These are phyloP conservation scores for Fusarium foetens DNA, from an alignment of 2,329 filamentous ascomycete species.

Conservation along the genomic window DNA sequence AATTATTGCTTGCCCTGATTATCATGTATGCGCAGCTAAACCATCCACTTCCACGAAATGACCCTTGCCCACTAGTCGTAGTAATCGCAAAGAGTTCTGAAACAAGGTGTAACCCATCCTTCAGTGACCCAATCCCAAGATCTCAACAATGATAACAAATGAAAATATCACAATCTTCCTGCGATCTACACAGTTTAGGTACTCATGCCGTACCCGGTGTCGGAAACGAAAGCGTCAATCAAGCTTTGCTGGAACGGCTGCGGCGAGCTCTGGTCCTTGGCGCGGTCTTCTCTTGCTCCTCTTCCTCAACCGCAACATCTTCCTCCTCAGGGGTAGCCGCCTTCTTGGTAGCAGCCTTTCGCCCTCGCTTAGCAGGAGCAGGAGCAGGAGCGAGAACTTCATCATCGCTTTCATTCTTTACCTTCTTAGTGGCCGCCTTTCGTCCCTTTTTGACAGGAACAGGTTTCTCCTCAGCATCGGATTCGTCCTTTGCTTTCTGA, in stretches of 20 bases:
- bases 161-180: neutral
- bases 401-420: constrained; percentile 37
- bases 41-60: neutral
- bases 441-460: constrained; percentile 24
- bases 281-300: constrained; percentile 45
- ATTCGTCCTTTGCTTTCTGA: constrained; percentile 31
- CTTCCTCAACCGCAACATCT: constrained; percentile 24
- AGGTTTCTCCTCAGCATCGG: constrained; percentile 26
- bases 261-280: constrained; percentile 46
- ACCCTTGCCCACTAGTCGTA: neutral
- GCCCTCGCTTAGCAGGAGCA: constrained; percentile 46
- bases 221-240: neutral
- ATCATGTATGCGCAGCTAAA: neutral
- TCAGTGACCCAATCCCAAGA: neutral
- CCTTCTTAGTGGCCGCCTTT: constrained; percentile 31
- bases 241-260: constrained; percentile 44
- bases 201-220: neutral
- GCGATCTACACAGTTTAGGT: neutral
- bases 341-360: constrained; percentile 34
- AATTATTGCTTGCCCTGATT: neutral
- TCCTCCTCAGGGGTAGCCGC: constrained; percentile 22
- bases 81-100: constrained; percentile 9
- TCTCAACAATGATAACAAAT: neutral
- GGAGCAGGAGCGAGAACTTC: constrained; percentile 35
- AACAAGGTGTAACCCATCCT: constrained; percentile 11